phyloP scores from a whole-genome alignment of 2,329 filamentous ascomycete genomes.

The Hypoxylon sp. region DNA sequence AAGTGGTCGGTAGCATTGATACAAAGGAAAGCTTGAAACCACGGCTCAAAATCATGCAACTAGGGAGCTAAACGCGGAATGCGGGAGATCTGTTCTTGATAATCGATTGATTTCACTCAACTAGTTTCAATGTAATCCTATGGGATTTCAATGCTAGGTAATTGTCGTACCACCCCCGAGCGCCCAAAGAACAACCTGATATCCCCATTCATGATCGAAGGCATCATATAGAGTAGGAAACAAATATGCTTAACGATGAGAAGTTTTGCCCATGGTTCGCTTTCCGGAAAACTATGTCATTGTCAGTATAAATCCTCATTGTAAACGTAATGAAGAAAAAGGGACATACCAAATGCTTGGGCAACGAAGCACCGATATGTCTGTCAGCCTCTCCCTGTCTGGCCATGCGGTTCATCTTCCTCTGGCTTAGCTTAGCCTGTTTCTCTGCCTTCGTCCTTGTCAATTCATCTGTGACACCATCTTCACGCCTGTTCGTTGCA shows the following conservation, averaged over 20 bases:
- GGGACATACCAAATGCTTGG: conserved; percentile 87
- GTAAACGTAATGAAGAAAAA: conserved; percentile 19
- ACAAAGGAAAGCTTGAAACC: background rate
- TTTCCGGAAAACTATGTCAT: conserved; percentile 81
- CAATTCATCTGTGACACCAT: conserved; percentile 78
- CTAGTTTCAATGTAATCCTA: conserved; percentile 15
- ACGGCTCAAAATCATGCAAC: background rate
- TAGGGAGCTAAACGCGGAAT: background rate
- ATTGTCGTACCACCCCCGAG: conserved; percentile 28
- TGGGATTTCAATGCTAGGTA: conserved; percentile 13
- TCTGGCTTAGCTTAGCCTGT: conserved; percentile 89
- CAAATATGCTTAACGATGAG: conserved; percentile 68
- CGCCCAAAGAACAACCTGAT: conserved; percentile 33
- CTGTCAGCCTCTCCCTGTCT: conserved; percentile 97
- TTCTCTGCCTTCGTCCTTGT: conserved; percentile 84
- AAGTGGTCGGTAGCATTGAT: too few species aligned
- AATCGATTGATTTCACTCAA: conserved; percentile 26
- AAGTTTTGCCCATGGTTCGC: conserved; percentile 91
- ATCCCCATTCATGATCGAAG: conserved; percentile 29
- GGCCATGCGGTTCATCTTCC: conserved; percentile 99
- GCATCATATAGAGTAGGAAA: conserved; percentile 26
- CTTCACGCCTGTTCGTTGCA: conserved; percentile 76
- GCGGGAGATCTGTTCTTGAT: conserved; percentile 3
- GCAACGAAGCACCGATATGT: conserved; percentile 82
- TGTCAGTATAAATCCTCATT: conserved; percentile 52